Percentiles rank a stretch among this genome's conserved stretches.
These are phyloP conservation scores for Pueraria montana DNA, from an alignment of 306 rosid species.

Conservation along the genomic window DNA sequence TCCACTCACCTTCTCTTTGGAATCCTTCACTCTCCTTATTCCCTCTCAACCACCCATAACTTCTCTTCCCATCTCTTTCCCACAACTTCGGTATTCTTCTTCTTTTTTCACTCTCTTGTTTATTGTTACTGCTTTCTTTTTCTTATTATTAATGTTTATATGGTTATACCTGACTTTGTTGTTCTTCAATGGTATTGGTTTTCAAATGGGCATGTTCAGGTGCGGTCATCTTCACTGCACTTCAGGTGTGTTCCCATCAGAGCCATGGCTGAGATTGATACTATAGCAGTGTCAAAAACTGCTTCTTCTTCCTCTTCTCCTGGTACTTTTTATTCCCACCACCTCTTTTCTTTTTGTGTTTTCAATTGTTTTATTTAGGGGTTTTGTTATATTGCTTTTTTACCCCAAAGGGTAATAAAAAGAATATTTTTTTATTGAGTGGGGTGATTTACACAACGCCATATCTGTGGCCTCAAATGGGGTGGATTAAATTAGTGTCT, in stretches of 20 bases:
- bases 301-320: slow-evolving; percentile 51
- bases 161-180: not conserved
- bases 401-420: not conserved
- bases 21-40: slow-evolving; percentile 30
- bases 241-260: slow-evolving; percentile 55
- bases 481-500: slow-evolving; percentile 65
- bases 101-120: not conserved
- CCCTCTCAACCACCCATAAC: not conserved
- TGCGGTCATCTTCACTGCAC: slow-evolving; percentile 46
- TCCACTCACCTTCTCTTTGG: slow-evolving; percentile 33
- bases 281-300: slow-evolving; percentile 44
- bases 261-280: slow-evolving; percentile 70
- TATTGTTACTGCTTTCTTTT: not conserved
- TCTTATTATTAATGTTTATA: not conserved
- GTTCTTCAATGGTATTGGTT: slow-evolving; percentile 30
- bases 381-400: not conserved
- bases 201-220: slow-evolving; percentile 40
- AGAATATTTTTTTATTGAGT: not conserved
- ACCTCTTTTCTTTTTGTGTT: not conserved
- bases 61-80: slow-evolving; percentile 38
- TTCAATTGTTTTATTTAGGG: not conserved
- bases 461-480: not conserved
- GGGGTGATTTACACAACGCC: not conserved
- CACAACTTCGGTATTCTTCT: slow-evolving; percentile 43
- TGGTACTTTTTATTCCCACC: slow-evolving; percentile 52